Base-by-base conservation (phyloP, 2,329 filamentous ascomycete species). In the Fusarium sp. region DNA sequence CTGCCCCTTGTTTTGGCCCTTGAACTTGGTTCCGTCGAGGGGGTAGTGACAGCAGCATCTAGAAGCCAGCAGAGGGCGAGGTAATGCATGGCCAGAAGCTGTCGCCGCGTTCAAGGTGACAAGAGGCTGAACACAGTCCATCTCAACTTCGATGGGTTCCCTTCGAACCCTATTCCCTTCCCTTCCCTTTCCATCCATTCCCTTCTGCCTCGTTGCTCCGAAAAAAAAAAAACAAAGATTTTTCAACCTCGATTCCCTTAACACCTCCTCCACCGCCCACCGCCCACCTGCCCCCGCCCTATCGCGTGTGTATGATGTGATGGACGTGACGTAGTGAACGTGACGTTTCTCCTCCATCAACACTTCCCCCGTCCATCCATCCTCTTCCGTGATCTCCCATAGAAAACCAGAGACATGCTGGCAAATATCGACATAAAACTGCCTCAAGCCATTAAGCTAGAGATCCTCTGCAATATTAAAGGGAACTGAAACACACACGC, bases 401-500 rank as follows among this genome's bases (percentile, higher is more conserved):
- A 67, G 76, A 74, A 74, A 56, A 61, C 70, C 75, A 76, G 77
- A 69, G 45, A 37, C 57, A 64, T 69, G 68, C 75, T 68, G 70
- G 69, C 52, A 69, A 68, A 72, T 69, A 64, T 66, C 60, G 64
- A 62, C 42, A 40, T 62, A 45, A 60, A 72, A 65, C 66, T 65
- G 66, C 70, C 56, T 60, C 64, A 60, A 72, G 62, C 72, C 72
- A 68, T 70, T 62, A 67, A 75, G 70, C 67, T 67, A 70, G 63
- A 74, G 75, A 77, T 77, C 72, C 74, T 77, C 75, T 74, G 50
- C 72, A 77, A 76, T 70, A 79, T 77, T 78, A 80, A 74, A 73
- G 72, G 72, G 69, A 77, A 79, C 70, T 71, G 76, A 72, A 76
- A 76, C 76, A 79, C 73, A 77, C 69, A 72, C 66, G 72, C 62